Evolutionary conservation across 108 stramenopile genomes (phyloP).

Genomic region (Fragilariopsis cylindrus): DNA sequence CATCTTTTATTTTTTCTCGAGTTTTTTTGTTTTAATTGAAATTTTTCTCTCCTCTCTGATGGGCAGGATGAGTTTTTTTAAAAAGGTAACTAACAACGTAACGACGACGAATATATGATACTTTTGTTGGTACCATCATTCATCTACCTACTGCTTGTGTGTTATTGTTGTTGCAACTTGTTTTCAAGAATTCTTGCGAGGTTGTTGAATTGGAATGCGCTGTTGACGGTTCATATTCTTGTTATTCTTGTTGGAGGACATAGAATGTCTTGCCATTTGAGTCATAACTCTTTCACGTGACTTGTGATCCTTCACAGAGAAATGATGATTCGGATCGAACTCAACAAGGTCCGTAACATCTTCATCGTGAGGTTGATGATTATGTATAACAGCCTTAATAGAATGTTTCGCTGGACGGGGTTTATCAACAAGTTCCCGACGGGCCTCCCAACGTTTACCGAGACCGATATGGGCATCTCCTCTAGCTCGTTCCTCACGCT

Average conservation of each 20-base stretch:
- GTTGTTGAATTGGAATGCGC: constrained; percentile 43
- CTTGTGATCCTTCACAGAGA: constrained; percentile 9
- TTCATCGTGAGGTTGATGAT: constrained; percentile 1
- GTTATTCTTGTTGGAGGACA: constrained; percentile 19
- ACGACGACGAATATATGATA: no score
- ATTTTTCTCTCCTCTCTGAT: no score
- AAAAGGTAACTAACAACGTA: no score
- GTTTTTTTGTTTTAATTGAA: constrained; percentile 8
- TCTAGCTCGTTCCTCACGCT: constrained; percentile 48
- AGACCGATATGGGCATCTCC: constrained; percentile 26
- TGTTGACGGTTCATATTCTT: constrained; percentile 11
- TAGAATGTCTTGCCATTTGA: constrained; percentile 12
- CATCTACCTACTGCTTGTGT: no score
- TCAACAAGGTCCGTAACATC: constrained; percentile 22
- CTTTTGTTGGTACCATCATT: no score
- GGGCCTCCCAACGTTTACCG: constrained; percentile 56
- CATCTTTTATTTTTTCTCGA: constrained; percentile 13
- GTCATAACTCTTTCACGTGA: constrained; percentile 17
- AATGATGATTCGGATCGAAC: constrained; percentile 14
- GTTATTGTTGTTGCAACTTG: no score
- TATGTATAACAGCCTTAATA: constrained; percentile 23
- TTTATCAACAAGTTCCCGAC: constrained; percentile 40
- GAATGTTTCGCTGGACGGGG: constrained; percentile 32
- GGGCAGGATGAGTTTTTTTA: no score
- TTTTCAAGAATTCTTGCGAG: constrained; percentile 35